Base-by-base conservation (phyloP, 441 rosid genomes). In the Pelargonium fulgidum region DNA sequence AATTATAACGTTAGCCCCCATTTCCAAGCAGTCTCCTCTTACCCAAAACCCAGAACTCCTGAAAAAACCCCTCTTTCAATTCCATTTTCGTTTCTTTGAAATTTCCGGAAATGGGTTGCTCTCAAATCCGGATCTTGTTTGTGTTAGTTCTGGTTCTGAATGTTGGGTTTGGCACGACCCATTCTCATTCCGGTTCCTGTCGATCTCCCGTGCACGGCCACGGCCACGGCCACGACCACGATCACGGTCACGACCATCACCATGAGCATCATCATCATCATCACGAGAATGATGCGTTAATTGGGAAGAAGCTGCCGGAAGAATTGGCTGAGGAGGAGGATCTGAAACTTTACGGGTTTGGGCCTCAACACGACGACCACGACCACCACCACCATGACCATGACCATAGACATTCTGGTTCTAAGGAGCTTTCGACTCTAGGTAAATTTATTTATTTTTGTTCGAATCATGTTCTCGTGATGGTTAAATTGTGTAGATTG, bases 321-420 rank as follows among this genome's bases (percentile, higher is more conserved):
- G 98, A 92, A 70, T 56, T 92, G 65, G 96, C 93, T 1, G 96
- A 90, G 75, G 93, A 88, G 67, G 98, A 92, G 72, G 98, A 92
- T 72, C 87, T 90, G 88, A 85, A 68, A 59, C 71, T 89, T 75
- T 89, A 81, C 41, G 93, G 91, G 12, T 86, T 86, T 67, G 88
- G 81, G 17, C 81, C 85, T 1, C 82, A 86, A 39, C 24, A 50
- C 14, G 73, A 48, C 14, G 74, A 70, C 1, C 61, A 64, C 22
- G 70, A 66, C 16, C 48, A 41, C 58, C 66, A 77, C 62, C 79
- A 75, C 70, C 77, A 78, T 4, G 72, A 68, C 65, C 82, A 84
- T 19, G 71, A 73, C 39, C 83, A 79, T 50, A 72, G 69, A 65
- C 73, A 77, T n/a, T 72, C 62, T 59, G 85, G 62, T 65, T 75